Evolutionary conservation across 2,329 filamentous ascomycete species (phyloP).

Genomic region (Paracoccidioides lutzii): DNA sequence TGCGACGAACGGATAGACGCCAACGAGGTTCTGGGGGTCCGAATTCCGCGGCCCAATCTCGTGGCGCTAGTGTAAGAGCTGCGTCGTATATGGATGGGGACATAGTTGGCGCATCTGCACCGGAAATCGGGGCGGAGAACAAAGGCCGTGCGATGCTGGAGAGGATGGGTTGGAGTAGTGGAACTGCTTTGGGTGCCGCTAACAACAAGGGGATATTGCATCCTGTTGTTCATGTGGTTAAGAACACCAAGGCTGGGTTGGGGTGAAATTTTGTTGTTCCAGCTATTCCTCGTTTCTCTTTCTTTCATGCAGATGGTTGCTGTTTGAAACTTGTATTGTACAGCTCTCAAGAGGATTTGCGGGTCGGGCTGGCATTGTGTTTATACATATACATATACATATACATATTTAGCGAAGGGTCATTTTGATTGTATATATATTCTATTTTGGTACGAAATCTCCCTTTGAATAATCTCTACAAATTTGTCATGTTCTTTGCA

Average conservation of each 20-base stretch:
- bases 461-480: too few species aligned
- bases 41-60: conserved; percentile 21
- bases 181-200: conserved; percentile 65
- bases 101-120: conserved; percentile 70
- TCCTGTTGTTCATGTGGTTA: conserved; percentile 77
- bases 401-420: too few species aligned
- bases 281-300: neutral
- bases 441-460: too few species aligned
- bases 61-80: conserved; percentile 28
- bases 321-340: neutral
- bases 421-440: too few species aligned
- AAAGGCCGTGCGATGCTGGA: conserved; percentile 77
- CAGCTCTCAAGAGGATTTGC: too few species aligned
- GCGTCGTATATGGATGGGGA: conserved; percentile 69
- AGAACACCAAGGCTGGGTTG: conserved; percentile 71
- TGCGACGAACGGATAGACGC: conserved; percentile 13
- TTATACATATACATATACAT: too few species aligned
- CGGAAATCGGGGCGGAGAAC: conserved; percentile 71
- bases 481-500: too few species aligned
- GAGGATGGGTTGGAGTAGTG: conserved; percentile 93
- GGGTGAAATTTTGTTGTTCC: conserved; percentile 37
- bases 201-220: conserved; percentile 83
- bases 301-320: neutral
- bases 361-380: too few species aligned
- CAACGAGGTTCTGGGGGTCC: conserved; percentile 13